Evolutionary conservation across 352 stramenopile genomes (phyloP), one percentile per base, ranked within the genome.

Genomic region (Pythium periplocum): DNA sequence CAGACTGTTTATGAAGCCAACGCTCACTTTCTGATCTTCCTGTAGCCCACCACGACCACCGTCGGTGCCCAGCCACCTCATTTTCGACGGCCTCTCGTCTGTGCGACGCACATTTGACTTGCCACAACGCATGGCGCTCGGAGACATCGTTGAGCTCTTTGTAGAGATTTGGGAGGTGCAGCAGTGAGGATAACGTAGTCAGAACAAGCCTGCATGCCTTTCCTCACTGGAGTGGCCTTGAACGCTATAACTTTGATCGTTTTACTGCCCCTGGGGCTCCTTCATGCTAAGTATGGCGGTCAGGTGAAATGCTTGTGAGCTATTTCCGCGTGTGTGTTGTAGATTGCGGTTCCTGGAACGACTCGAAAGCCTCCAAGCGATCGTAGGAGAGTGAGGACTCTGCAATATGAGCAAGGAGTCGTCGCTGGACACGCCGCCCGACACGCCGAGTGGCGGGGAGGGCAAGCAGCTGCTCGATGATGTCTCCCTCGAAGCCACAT

Each of bases 91-190:
- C 10, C 71, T 95, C 7, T 90, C 82, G 40, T 93, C 81, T 38
- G 77, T 95, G 69, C 82, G 83, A 42, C 83, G 85, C 54, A 95
- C 85, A 33, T 95, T 87, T 55, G 85, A 95, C 41, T 58, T 95
- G 49, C 85, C 85, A 34, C 85, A 95, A 33, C 83, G 78, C 55
- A 95, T 93, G 85, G 71, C 72, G 30, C 65, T 95, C 3, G 77
- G 71, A 26, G 85, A 95, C 61, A 71, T 95, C 45, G 87, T 95
- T 58, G 82, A 89, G 61, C 61, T 95, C 42, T 93, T 93, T 62
- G 78, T 85, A 35, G 85, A 95, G 65, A 90, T 95, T 51, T 95
- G 85, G 85, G 85, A 95, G 36, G 80, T 93, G 48, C 84, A 95
- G 64, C 80, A 93, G 54, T 79, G 67, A 57, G 35, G 4, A 42